phyloP scores from a whole-genome alignment of 495 filamentous ascomycete species.

The Xanthoparmelia taractica region DNA sequence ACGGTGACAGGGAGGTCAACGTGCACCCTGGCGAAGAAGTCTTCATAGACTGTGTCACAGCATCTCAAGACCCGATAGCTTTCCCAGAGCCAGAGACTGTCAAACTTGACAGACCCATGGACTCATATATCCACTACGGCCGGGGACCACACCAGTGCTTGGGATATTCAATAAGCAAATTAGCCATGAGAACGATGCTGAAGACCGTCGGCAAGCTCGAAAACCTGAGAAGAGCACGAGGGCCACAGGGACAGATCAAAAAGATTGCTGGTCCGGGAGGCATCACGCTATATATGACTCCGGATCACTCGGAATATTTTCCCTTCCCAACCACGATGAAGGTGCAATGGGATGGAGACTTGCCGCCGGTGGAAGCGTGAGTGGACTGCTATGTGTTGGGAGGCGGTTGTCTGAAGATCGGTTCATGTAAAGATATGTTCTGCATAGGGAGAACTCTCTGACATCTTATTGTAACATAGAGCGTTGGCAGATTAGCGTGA shows the following conservation, averaged over 20 bases:
- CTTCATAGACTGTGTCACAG: slow-evolving; percentile 45
- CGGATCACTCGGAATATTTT: slow-evolving; percentile 60
- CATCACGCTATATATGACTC: slow-evolving; percentile 58
- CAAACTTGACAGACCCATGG: slow-evolving; percentile 54
- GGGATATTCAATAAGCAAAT: slow-evolving; percentile 48
- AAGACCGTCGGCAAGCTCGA: slow-evolving; percentile 45
- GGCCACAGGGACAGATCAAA: slow-evolving; percentile 62
- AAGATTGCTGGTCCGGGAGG: slow-evolving; percentile 49
- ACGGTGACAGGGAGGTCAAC: slow-evolving; percentile 35
- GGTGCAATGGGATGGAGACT: slow-evolving; percentile 41
- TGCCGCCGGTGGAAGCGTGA: slow-evolving; percentile 24
- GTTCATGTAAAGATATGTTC: neutral
- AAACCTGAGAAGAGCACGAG: slow-evolving; percentile 54
- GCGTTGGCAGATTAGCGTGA: neutral
- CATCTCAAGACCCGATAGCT: slow-evolving; percentile 46
- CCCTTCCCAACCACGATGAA: slow-evolving; percentile 63
- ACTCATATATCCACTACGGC: slow-evolving; percentile 57
- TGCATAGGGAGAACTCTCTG: neutral
- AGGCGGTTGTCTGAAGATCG: neutral
- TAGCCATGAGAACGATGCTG: slow-evolving; percentile 56
- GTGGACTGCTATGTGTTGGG: neutral
- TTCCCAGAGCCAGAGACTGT: slow-evolving; percentile 63
- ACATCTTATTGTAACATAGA: neutral
- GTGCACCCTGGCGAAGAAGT: slow-evolving; percentile 43
- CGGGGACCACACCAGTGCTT: slow-evolving; percentile 52